Percentiles rank a stretch among this genome's conserved stretches.
Evolutionary conservation across 208 protist species (phyloP).

Genomic region (Trichomonas tenax): DNA sequence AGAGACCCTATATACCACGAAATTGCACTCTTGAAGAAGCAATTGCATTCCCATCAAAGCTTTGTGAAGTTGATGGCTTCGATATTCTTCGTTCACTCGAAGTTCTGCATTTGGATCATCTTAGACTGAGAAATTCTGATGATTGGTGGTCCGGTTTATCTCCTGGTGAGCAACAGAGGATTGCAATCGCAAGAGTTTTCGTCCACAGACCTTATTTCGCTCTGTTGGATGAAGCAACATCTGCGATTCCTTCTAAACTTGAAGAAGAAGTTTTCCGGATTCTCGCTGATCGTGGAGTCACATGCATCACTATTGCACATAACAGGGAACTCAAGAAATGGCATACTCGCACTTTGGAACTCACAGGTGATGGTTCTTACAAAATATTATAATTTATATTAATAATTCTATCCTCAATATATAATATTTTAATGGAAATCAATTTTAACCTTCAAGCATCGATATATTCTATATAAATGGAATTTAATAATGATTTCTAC

Average conservation of each 20-base stretch:
- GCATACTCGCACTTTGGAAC: background rate
- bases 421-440: too few relatives aligned
- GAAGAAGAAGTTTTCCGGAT: slow-evolving; percentile 25
- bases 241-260: slow-evolving; percentile 21
- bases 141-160: slow-evolving; percentile 22
- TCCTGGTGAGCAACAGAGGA: slow-evolving; percentile 28
- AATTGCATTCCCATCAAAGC: slow-evolving; percentile 25
- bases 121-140: background rate
- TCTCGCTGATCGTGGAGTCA: background rate
- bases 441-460: too few relatives aligned
- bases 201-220: slow-evolving; percentile 26
- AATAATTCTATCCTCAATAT: background rate
- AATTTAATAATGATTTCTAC: too few relatives aligned
- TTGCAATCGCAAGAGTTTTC: slow-evolving; percentile 29
- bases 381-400: background rate
- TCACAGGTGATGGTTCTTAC: background rate
- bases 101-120: background rate
- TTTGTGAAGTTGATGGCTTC: background rate
- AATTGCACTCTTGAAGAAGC: slow-evolving; percentile 31
- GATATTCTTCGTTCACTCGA: background rate
- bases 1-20: slow-evolving; percentile 24
- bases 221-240: slow-evolving; percentile 31
- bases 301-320: slow-evolving; percentile 8
- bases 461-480: too few relatives aligned
- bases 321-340: background rate